Evolutionary conservation across 202 grass and related monocot genomes (phyloP), one percentile per base, ranked within the genome.

Genomic region (Saccharum hybrid): DNA sequence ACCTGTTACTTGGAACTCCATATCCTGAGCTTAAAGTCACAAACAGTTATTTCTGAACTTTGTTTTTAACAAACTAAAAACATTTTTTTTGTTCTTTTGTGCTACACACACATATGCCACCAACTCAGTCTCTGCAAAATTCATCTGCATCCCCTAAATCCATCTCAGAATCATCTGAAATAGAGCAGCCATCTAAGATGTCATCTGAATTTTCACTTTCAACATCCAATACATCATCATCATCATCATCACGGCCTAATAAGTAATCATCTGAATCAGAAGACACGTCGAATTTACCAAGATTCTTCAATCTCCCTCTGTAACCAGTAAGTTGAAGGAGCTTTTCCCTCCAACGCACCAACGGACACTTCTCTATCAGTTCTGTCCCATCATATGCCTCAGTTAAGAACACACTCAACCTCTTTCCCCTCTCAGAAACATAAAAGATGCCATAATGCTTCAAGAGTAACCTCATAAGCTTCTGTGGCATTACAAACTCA

Each of bases 401-500:
- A 5, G 80, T 93, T 77, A 94, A 87, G 83, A 94, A 93, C 42
- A 94, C 88, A 6, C 90, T 94, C 28, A 89, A 34, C 13, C 92
- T 78, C 82, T 93, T 97, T 59, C 92, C 86, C 82, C 88, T 86
- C 82, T 93, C 92, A 15, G 90, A 97, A 56, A 91, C 86, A 81
- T 97, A 94, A 83, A 94, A 97, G 31, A 97, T 88, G 60, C 90
- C 94, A 76, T 92, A 90, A 79, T 97, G 90, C 81, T 97, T 94
- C 81, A 97, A 79, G 19, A 92, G 82, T 26, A 97, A 69, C 75
- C 94, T 88, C 94, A 92, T 94, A 48, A 97, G 83, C 80, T 94
- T 94, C 74, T 97, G 94, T 7, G 94, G 92, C 94, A 93, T 93
- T 41, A 94, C 88, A 92, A 97, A 93, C 83, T 97, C 90, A 45